A percentile compares a stretch with the other conserved stretches of the same genome.
phyloP scores from a whole-genome alignment of 805 yeast genomes.

The Yamadazyma sp. region DNA sequence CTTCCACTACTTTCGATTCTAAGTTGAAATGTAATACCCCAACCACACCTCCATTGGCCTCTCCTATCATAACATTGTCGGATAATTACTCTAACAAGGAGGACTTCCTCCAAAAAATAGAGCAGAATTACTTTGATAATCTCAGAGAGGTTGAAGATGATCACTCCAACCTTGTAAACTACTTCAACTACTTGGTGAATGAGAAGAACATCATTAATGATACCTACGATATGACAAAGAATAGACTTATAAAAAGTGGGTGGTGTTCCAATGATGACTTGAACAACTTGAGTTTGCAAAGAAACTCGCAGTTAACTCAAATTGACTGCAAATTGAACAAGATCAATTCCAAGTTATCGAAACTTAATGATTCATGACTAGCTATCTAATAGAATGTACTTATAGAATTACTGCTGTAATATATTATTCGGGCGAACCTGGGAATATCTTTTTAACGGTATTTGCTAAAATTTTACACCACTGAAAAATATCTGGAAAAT shows the following conservation, averaged over 20 bases:
- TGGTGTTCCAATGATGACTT: constrained; percentile 46
- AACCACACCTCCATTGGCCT: constrained; percentile 33
- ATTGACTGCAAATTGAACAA: constrained; percentile 38
- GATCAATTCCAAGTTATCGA: constrained; percentile 35
- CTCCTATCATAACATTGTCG: constrained; percentile 40
- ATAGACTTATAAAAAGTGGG: constrained; percentile 34
- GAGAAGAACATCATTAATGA: constrained; percentile 34
- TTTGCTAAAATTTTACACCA: no score
- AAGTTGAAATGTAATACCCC: constrained; percentile 24
- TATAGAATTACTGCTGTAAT: constrained; percentile 6
- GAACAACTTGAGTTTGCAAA: constrained; percentile 39
- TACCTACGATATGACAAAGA: constrained; percentile 34
- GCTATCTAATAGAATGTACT: constrained; percentile 9
- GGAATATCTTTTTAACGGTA: no score
- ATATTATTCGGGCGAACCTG: no score
- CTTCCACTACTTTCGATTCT: constrained; percentile 13
- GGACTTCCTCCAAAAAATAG: constrained; percentile 30
- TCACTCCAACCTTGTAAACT: constrained; percentile 21
- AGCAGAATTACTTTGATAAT: constrained; percentile 31
- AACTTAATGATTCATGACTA: constrained; percentile 10
- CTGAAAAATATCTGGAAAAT: no score
- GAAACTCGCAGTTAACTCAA: constrained; percentile 36
- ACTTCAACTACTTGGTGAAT: constrained; percentile 30
- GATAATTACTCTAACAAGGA: constrained; percentile 32
- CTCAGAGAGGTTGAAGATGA: constrained; percentile 15